A percentile compares a stretch with the other conserved stretches of the same genome.
These are phyloP conservation scores for Postia placenta DNA, from an alignment of 768 basidiomycete genomes.

Conservation along the genomic window DNA sequence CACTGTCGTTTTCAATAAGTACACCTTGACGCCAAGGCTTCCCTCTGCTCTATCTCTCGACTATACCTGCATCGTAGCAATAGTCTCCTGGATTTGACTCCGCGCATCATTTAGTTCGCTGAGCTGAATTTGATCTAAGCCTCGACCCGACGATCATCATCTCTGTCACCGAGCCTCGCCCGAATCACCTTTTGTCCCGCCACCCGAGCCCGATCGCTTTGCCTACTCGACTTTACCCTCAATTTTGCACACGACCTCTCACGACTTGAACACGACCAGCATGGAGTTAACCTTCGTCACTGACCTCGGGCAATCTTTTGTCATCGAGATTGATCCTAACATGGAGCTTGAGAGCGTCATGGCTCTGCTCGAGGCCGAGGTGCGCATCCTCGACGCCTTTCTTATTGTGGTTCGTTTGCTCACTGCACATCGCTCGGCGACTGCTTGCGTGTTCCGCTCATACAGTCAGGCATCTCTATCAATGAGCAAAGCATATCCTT, in stretches of 20 bases:
- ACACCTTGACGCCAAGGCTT: background rate
- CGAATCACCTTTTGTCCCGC: background rate
- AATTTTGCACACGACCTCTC: background rate
- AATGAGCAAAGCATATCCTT: conserved; percentile 69
- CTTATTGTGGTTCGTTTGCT: background rate
- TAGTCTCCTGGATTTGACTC: background rate
- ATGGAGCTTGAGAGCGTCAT: conserved; percentile 93
- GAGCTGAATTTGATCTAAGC: background rate
- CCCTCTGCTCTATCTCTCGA: background rate
- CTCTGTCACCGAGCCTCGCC: background rate
- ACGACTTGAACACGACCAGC: background rate
- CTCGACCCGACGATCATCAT: background rate
- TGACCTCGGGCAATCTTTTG: conserved; percentile 57
- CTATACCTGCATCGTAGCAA: background rate
- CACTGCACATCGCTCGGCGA: background rate
- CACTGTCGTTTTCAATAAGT: too few relatives aligned
- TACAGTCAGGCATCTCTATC: conserved; percentile 68
- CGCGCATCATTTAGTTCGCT: too few relatives aligned
- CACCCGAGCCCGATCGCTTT: background rate
- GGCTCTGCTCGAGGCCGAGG: conserved; percentile 94
- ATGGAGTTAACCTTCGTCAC: conserved; percentile 75
- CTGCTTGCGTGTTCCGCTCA: background rate
- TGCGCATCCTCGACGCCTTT: conserved; percentile 34
- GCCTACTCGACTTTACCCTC: background rate
- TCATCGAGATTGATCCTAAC: conserved; percentile 79